Conservation (phyloP, 345 rosid genomes). For the Aquilaria sinensis region DNA sequence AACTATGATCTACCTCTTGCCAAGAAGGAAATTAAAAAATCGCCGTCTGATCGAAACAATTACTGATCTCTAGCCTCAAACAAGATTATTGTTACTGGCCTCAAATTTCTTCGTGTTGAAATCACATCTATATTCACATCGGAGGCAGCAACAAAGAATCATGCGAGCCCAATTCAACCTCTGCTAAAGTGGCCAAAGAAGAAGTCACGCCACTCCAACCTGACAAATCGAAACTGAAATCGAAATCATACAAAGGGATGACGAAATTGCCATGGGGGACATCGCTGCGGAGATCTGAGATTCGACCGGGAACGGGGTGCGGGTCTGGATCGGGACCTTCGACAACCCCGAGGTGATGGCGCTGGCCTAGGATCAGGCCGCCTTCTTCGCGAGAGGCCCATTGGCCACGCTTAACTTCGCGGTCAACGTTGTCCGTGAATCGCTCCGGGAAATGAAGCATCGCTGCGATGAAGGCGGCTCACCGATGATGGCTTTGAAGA, state of each 20-base stretch:
- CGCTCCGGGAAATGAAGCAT: slow-evolving; percentile 45
- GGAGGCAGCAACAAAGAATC: no score
- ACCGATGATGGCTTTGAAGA: slow-evolving; percentile 55
- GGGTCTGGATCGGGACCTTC: slow-evolving; percentile 82
- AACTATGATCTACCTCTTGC: no score
- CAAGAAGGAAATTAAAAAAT: no score
- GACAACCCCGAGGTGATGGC: slow-evolving; percentile 70
- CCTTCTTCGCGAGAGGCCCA: slow-evolving; percentile 49
- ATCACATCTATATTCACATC: no score
- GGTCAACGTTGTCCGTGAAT: slow-evolving; percentile 37
- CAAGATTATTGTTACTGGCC: no score
- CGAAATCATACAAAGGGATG: slow-evolving; percentile 51
- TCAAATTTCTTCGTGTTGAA: no score
- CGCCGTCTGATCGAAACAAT: no score
- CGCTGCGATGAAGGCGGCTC: slow-evolving; percentile 49
- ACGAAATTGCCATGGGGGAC: slow-evolving; percentile 76
- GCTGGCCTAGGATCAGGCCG: slow-evolving; percentile 75
- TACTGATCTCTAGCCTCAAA: no score
- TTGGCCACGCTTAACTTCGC: slow-evolving; percentile 64
- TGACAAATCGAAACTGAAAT: slow-evolving; percentile 5
- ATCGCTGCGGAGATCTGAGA: slow-evolving; percentile 78
- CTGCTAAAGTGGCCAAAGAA: slow-evolving; percentile 21
- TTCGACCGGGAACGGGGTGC: slow-evolving; percentile 45
- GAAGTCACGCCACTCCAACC: slow-evolving; percentile 20
- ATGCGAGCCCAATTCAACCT: neutral